phyloP scores from a whole-genome alignment of 305 asterid genomes.

The Withania somnifera region DNA sequence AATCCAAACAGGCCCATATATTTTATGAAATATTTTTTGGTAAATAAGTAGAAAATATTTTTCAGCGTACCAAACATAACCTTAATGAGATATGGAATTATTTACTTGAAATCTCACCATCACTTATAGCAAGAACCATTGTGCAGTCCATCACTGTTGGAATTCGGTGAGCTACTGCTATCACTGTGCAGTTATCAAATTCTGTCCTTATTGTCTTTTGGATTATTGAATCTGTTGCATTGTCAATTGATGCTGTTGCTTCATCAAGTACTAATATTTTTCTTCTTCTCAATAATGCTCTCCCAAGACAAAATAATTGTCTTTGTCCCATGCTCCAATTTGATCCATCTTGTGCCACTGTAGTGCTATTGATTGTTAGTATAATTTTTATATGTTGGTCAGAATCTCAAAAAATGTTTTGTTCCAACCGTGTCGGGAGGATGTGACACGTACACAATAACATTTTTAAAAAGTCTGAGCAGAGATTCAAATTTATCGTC shows the following conservation, averaged over 20 bases:
- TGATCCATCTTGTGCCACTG: conserved; percentile 31
- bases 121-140: conserved; percentile 28
- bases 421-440: neutral
- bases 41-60: neutral
- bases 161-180: conserved; percentile 36
- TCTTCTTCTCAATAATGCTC: conserved; percentile 23
- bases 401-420: neutral
- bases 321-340: conserved; percentile 39
- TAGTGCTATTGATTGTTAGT: neutral
- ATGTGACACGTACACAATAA: neutral
- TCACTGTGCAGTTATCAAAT: conserved; percentile 28
- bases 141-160: conserved; percentile 39
- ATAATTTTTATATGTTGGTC: neutral
- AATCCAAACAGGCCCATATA: neutral
- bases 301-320: conserved; percentile 27
- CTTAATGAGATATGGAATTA: neutral
- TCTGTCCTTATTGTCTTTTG: conserved; percentile 21
- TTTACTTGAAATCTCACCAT: conserved; percentile 17
- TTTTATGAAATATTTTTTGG: neutral
- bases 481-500: neutral
- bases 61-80: neutral
- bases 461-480: neutral
- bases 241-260: conserved; percentile 44
- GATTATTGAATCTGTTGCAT: conserved; percentile 23
- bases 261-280: conserved; percentile 33